Evolutionary conservation across 139 green algal species (phyloP), one percentile per base, ranked within the genome.

Genomic region (Chlorella sorokiniana): DNA sequence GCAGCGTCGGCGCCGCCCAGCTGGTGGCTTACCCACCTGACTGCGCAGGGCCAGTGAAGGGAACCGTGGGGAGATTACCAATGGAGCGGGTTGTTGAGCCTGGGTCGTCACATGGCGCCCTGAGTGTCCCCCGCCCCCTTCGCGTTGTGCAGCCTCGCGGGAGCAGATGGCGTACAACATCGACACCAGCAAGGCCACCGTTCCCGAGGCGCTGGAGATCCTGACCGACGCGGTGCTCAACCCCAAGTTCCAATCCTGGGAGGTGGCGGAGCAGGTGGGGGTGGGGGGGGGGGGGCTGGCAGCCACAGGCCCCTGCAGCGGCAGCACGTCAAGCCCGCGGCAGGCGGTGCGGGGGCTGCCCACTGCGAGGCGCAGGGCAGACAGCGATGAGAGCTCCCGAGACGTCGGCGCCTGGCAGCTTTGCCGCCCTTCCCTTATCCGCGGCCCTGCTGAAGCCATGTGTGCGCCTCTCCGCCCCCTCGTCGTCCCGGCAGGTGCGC

Each of bases 171-270:
- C 85, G 14, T 99, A 98, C 93, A 96, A 91, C 61, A 92, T 96
- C 31, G 96, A 99, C 83, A 93, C 87, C 56, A 79, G 95, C 42
- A 92, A 94, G 84, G 94, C 89, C 16, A 85, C 88, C 69, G 62
- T 95, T 27, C 90, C 96, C 4, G 91, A 95, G 54, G 90, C 93
- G 4, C 88, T 98, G 67, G 96, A 99, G 89, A 54, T 99, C 16
- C 86, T 99, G 77, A 86, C 87, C 14, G 96, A 99, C 87, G 86
- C 85, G 4, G 94, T 98, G 40, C 73, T 98, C 1, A 98, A 98
- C 88, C 94, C 94, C 42, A 88, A 87, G 63, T 97, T 97, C 76
- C 38, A 83, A 31, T 67, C 73, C 31, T 94, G 90, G 89, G 94
- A 97, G 78, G 86, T 97, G 37, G 79, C 85, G 27, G 93, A 93